phyloP scores from a whole-genome alignment of 2,329 filamentous ascomycete species.

The Botrytis squamosa region DNA sequence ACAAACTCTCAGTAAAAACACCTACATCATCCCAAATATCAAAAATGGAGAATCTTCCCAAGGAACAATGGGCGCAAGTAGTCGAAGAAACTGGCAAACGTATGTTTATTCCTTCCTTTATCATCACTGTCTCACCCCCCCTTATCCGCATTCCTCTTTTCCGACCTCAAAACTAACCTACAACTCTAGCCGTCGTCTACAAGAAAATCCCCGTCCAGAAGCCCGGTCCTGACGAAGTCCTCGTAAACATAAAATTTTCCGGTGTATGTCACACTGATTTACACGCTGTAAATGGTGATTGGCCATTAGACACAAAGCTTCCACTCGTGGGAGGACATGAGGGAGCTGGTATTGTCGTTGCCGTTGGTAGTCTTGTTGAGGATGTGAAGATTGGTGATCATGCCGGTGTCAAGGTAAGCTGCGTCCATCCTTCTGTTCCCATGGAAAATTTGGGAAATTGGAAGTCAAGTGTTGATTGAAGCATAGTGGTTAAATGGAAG shows the following conservation, averaged over 20 bases:
- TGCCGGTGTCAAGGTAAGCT: slow-evolving; percentile 69
- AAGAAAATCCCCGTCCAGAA: slow-evolving; percentile 79
- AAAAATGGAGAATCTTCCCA: slow-evolving; percentile 58
- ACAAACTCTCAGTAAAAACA: background rate
- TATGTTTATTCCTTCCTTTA: slow-evolving; percentile 41
- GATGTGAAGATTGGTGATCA: slow-evolving; percentile 81
- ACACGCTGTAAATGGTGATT: slow-evolving; percentile 82
- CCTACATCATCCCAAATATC: slow-evolving; percentile 5
- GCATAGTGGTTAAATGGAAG: slow-evolving; percentile 78
- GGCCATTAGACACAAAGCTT: slow-evolving; percentile 79
- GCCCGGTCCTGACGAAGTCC: slow-evolving; percentile 85
- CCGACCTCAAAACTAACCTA: background rate
- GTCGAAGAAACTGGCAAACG: slow-evolving; percentile 76
- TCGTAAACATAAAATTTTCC: slow-evolving; percentile 86
- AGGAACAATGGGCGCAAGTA: slow-evolving; percentile 88
- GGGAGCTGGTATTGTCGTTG: slow-evolving; percentile 80
- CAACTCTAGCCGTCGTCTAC: slow-evolving; percentile 57
- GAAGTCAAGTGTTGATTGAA: slow-evolving; percentile 22
- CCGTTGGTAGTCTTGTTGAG: slow-evolving; percentile 71
- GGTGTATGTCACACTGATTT: slow-evolving; percentile 90
- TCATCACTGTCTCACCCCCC: slow-evolving; percentile 16
- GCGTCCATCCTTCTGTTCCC: background rate
- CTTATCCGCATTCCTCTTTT: background rate
- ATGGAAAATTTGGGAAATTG: background rate
- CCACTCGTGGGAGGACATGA: slow-evolving; percentile 82